Evolutionary conservation across 495 filamentous ascomycete species (phyloP).

Genomic region (Talaromyces trachyspermus): DNA sequence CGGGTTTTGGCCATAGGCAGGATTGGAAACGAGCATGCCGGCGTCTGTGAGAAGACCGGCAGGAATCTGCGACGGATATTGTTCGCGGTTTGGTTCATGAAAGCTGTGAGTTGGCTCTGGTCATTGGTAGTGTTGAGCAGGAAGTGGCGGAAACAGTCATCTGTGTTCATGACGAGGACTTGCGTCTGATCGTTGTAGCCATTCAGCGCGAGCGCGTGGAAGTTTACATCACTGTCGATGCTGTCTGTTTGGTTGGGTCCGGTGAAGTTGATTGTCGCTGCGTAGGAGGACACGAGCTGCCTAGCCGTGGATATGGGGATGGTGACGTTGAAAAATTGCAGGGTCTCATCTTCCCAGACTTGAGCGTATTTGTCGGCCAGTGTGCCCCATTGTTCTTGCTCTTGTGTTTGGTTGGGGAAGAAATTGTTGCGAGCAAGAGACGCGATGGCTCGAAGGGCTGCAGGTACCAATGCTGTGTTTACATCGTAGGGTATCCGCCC

Average conservation of each 20-base stretch:
- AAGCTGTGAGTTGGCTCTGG: conserved; percentile 46
- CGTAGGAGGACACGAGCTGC: conserved; percentile 40
- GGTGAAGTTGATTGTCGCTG: conserved; percentile 27
- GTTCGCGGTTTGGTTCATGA: conserved; percentile 47
- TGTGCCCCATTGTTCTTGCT: conserved; percentile 44
- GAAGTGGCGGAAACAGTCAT: conserved; percentile 57
- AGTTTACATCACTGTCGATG: conserved; percentile 40
- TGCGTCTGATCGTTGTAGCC: conserved; percentile 42
- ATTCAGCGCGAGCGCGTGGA: conserved; percentile 49
- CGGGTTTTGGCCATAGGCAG: conserved; percentile 46
- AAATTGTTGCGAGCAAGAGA: conserved; percentile 42
- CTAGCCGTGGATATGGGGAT: conserved; percentile 36
- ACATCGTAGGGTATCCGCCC: conserved; percentile 60
- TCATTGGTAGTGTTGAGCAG: conserved; percentile 51
- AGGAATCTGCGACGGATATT: conserved; percentile 50
- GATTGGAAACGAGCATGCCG: conserved; percentile 54
- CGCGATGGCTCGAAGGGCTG: conserved; percentile 51
- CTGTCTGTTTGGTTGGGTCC: conserved; percentile 31
- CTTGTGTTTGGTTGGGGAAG: conserved; percentile 40
- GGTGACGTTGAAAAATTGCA: conserved; percentile 49
- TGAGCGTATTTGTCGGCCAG: conserved; percentile 44
- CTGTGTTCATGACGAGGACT: conserved; percentile 56
- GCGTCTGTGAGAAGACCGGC: conserved; percentile 50
- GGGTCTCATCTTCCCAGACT: conserved; percentile 56
- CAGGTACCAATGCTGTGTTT: conserved; percentile 56